These are phyloP conservation scores for Podospora comata DNA, from an alignment of 495 filamentous ascomycete species.

Conservation along the genomic window DNA sequence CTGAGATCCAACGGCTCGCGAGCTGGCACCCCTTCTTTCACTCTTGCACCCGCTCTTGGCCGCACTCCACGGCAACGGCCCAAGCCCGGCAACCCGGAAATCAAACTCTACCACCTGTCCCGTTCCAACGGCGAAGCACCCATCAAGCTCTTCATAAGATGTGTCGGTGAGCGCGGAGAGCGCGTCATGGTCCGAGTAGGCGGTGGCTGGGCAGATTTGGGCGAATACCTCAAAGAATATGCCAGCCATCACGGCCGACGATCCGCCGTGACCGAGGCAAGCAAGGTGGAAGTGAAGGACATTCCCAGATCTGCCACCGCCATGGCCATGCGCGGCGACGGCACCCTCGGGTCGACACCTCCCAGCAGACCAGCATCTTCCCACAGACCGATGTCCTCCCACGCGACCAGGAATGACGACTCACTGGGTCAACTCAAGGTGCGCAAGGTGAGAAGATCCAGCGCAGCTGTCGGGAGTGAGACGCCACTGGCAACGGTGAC, in stretches of 20 bases:
- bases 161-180: constrained; percentile 85
- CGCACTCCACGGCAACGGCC: constrained; percentile 43
- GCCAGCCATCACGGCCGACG: constrained; percentile 79
- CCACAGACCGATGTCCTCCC: constrained; percentile 33
- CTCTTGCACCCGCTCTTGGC: constrained; percentile 59
- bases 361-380: constrained; percentile 40
- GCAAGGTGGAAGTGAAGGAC: constrained; percentile 60
- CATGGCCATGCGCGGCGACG: background rate
- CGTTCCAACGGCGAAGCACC: constrained; percentile 76
- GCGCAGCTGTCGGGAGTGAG: constrained; percentile 19
- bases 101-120: constrained; percentile 91
- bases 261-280: constrained; percentile 34
- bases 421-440: constrained; percentile 35
- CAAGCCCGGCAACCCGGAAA: constrained; percentile 56
- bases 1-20: constrained; percentile 40
- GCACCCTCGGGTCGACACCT: constrained; percentile 39
- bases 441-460: constrained; percentile 39
- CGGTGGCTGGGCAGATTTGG: constrained; percentile 93
- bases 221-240: constrained; percentile 91
- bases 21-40: constrained; percentile 65
- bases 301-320: constrained; percentile 32
- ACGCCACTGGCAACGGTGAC: constrained; percentile 33
- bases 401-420: constrained; percentile 23
- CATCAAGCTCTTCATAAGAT: constrained; percentile 87
- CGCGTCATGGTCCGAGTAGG: constrained; percentile 97